Percentiles rank a stretch among this genome's conserved stretches.
Evolutionary conservation across 805 yeast genomes (phyloP).

Genomic region (Lachancea dasiensis): DNA sequence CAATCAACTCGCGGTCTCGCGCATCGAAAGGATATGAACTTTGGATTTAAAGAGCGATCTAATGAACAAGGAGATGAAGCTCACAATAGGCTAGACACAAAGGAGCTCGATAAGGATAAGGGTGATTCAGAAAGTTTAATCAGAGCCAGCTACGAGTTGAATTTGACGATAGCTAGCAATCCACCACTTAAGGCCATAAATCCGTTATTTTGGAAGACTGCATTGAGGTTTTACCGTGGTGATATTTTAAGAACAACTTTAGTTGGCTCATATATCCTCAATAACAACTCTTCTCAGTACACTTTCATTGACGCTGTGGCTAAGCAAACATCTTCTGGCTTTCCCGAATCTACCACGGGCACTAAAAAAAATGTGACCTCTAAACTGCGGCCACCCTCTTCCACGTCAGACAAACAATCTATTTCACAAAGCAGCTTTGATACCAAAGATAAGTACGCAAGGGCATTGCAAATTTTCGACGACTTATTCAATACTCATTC

Average conservation of each 20-base stretch:
- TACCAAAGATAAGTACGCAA: constrained; percentile 8
- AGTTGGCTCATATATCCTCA: constrained; percentile 32
- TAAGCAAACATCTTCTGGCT: neutral
- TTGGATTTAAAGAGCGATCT: neutral
- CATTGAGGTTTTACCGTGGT: constrained; percentile 41
- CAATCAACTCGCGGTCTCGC: constrained; percentile 29
- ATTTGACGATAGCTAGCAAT: constrained; percentile 32
- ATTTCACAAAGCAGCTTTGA: neutral
- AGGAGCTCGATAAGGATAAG: too few species aligned
- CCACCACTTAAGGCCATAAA: constrained; percentile 33
- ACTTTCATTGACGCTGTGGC: constrained; percentile 21
- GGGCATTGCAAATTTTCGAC: constrained; percentile 14
- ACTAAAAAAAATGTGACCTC: neutral
- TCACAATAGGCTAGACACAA: too few species aligned
- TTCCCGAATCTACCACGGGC: neutral
- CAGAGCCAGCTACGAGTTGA: constrained; percentile 32
- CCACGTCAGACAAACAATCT: neutral
- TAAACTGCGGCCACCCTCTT: neutral
- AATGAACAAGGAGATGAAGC: too few species aligned
- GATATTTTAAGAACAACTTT: constrained; percentile 36
- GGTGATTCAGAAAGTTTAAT: constrained; percentile 7
- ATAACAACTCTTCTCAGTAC: constrained; percentile 25
- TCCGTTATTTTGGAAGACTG: constrained; percentile 36
- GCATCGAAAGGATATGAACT: constrained; percentile 8
- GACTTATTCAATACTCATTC: constrained; percentile 16